Evolutionary conservation across 345 rosid species (phyloP).

Genomic region (Kandelia obovata): DNA sequence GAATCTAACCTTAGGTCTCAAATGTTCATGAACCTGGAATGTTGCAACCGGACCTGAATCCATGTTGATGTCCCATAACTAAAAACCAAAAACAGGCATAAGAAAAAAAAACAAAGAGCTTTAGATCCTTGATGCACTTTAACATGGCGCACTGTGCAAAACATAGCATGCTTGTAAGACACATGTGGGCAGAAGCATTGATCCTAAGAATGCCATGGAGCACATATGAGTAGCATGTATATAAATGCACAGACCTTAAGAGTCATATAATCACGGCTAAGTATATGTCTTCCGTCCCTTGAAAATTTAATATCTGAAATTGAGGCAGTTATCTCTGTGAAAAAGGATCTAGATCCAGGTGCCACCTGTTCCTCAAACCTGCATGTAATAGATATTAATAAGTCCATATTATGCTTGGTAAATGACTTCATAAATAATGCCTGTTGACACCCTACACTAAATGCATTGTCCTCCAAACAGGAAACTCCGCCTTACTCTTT

Average conservation of each 20-base stretch:
- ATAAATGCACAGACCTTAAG: slow-evolving; percentile 65
- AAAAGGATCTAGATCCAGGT: slow-evolving; percentile 89
- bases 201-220: no score
- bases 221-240: no score
- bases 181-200: no score
- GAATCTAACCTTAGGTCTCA: slow-evolving; percentile 67
- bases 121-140: not conserved
- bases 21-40: slow-evolving; percentile 74
- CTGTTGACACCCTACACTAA: not conserved
- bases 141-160: not conserved
- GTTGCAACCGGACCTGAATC: slow-evolving; percentile 91
- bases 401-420: not conserved
- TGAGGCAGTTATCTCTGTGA: slow-evolving; percentile 98
- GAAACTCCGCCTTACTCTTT: not conserved
- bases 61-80: slow-evolving; percentile 86
- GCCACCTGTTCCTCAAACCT: slow-evolving; percentile 97
- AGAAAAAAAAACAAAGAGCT: not conserved
- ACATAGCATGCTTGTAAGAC: no score
- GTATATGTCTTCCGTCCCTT: slow-evolving; percentile 81
- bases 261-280: slow-evolving; percentile 99
- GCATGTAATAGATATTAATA: slow-evolving; percentile 9
- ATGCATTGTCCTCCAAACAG: not conserved
- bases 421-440: not conserved
- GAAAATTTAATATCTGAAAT: slow-evolving; percentile 94
- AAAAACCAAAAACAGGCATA: slow-evolving; percentile 9